Conservation (phyloP, 1,139 yeast genomes). For the Suhomyces panamericanus region DNA sequence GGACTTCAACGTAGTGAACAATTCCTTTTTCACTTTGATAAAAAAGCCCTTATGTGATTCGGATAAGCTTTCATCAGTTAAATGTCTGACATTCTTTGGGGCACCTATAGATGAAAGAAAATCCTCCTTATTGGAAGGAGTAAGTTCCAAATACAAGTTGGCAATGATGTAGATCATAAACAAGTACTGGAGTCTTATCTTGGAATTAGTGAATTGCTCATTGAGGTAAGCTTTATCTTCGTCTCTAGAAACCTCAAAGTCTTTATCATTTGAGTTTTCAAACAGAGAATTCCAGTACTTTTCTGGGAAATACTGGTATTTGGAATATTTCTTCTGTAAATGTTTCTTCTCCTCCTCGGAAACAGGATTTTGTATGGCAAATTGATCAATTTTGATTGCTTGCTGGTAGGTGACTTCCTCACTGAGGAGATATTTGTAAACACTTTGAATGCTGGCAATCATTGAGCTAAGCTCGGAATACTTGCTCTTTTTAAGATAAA, state of each 20-base stretch:
- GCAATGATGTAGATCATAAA: constrained; percentile 36
- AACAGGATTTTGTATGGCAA: constrained; percentile 17
- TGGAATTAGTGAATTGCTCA: constrained; percentile 28
- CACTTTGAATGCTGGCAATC: constrained; percentile 26
- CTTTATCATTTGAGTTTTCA: constrained; percentile 15
- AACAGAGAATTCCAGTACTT: constrained; percentile 37
- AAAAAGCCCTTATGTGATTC: constrained; percentile 27
- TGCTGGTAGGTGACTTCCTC: constrained; percentile 30
- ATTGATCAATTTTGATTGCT: constrained; percentile 22
- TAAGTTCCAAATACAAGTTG: constrained; percentile 33
- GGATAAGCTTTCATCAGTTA: constrained; percentile 36
- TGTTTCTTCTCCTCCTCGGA: constrained; percentile 20
- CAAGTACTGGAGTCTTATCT: constrained; percentile 31
- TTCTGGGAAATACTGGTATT: constrained; percentile 37
- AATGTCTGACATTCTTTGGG: constrained; percentile 34
- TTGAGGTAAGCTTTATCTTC: constrained; percentile 32
- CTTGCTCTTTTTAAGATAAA: constrained; percentile 27
- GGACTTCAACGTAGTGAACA: constrained; percentile 22
- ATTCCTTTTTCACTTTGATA: constrained; percentile 29
- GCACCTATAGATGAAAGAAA: constrained; percentile 28
- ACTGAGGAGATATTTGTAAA: constrained; percentile 30
- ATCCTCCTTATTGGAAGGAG: constrained; percentile 23
- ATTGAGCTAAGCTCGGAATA: constrained; percentile 24
- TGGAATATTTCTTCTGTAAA: constrained; percentile 24
- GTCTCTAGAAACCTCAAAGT: constrained; percentile 20